Evolutionary conservation across 805 yeast genomes (phyloP).

Genomic region (Wickerhamomyces bisporus): DNA sequence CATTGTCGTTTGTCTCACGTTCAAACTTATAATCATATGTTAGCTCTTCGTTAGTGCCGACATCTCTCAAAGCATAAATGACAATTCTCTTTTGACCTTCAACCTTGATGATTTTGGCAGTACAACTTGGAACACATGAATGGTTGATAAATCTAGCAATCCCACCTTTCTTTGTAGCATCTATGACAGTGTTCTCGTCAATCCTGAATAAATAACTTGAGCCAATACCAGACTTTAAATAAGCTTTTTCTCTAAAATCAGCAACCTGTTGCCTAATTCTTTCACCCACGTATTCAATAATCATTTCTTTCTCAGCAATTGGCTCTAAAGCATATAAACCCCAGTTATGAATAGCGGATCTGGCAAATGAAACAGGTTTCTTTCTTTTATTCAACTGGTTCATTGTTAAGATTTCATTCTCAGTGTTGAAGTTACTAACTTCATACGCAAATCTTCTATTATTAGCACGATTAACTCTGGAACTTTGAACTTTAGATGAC

Average conservation of each 20-base stretch:
- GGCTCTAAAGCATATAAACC: slow-evolving; percentile 95
- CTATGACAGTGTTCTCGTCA: slow-evolving; percentile 91
- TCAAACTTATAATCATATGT: slow-evolving; percentile 97
- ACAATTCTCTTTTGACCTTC: slow-evolving; percentile 93
- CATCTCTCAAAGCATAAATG: slow-evolving; percentile 85
- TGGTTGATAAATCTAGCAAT: slow-evolving; percentile 96
- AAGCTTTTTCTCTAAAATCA: slow-evolving; percentile 82
- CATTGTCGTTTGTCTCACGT: slow-evolving; percentile 82
- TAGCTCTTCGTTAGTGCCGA: slow-evolving; percentile 83
- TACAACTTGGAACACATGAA: slow-evolving; percentile 96
- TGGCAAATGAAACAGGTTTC: slow-evolving; percentile 93
- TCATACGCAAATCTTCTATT: slow-evolving; percentile 88
- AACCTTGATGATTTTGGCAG: slow-evolving; percentile 92
- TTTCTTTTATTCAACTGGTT: slow-evolving; percentile 86
- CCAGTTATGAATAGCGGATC: slow-evolving; percentile 98
- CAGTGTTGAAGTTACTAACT: slow-evolving; percentile 77
- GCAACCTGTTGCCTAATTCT: slow-evolving; percentile 90
- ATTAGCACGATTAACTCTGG: slow-evolving; percentile 81
- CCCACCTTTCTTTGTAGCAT: slow-evolving; percentile 96
- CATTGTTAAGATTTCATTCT: slow-evolving; percentile 73
- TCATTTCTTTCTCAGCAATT: slow-evolving; percentile 94
- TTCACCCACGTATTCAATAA: slow-evolving; percentile 96
- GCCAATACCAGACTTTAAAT: slow-evolving; percentile 88
- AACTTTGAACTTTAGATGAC: slow-evolving; percentile 48
- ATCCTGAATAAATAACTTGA: slow-evolving; percentile 89